Conservation (phyloP, 139 green algal species). For the Ettlia oleoabundans region DNA sequence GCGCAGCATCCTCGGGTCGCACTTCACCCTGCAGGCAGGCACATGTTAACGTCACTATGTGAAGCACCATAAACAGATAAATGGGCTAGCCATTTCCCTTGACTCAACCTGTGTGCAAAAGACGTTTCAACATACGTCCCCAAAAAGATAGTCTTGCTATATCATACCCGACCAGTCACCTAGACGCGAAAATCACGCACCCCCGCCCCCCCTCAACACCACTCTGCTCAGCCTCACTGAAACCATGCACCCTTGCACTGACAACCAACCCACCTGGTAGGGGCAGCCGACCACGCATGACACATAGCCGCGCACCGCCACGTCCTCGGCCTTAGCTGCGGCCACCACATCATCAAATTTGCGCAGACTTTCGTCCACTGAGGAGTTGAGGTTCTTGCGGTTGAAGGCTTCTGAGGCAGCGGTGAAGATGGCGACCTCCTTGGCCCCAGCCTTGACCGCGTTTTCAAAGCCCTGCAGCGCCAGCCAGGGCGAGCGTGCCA, state of each 20-base stretch:
- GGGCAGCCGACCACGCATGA: constrained; percentile 88
- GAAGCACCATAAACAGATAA: too few species aligned
- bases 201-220: too few species aligned
- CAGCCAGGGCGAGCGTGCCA: too few species aligned
- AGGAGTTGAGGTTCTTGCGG: constrained; percentile 89
- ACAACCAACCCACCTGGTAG: constrained; percentile 62
- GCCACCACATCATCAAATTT: constrained; percentile 63
- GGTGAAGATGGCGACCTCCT: constrained; percentile 91
- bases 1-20: constrained; percentile 62
- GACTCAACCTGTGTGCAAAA: too few species aligned
- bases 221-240: too few species aligned
- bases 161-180: too few species aligned
- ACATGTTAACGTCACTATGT: too few species aligned
- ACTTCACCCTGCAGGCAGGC: constrained; percentile 50
- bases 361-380: constrained; percentile 72
- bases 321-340: constrained; percentile 55
- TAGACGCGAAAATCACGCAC: too few species aligned
- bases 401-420: constrained; percentile 87
- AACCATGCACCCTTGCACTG: constrained; percentile 2
- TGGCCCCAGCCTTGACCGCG: constrained; percentile 76
- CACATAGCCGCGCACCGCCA: constrained; percentile 83
- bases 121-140: too few species aligned
- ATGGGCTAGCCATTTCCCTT: too few species aligned
- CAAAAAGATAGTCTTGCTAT: too few species aligned
- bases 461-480: constrained; percentile 83